Evolutionary conservation across 331 rosid species (phyloP).

Genomic region (Telfairia occidentalis): DNA sequence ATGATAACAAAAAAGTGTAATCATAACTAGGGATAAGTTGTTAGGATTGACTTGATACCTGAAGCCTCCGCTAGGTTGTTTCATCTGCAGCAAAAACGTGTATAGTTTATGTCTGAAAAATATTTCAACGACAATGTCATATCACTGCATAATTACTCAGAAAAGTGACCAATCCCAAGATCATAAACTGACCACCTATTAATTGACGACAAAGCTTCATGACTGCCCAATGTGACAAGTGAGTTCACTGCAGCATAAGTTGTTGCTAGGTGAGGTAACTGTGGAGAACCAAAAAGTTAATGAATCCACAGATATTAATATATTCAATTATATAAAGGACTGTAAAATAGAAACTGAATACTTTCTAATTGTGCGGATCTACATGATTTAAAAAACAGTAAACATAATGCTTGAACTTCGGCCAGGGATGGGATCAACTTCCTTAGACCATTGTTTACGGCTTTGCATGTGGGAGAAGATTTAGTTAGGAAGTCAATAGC

Average conservation of each 20-base stretch:
- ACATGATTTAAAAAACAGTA: background rate
- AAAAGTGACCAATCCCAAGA: background rate
- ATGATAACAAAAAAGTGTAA: slow-evolving; percentile 12
- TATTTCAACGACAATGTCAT: slow-evolving; percentile 14
- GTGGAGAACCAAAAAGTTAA: slow-evolving; percentile 23
- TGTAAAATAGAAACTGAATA: background rate
- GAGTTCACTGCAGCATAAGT: slow-evolving; percentile 90
- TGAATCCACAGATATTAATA: slow-evolving; percentile 2
- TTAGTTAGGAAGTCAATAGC: background rate
- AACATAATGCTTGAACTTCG: background rate
- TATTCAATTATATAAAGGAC: background rate
- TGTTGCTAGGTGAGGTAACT: slow-evolving; percentile 97
- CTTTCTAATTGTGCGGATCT: background rate
- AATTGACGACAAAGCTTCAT: slow-evolving; percentile 62
- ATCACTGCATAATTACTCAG: slow-evolving; percentile 14
- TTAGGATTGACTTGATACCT: slow-evolving; percentile 32
- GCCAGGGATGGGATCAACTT: background rate
- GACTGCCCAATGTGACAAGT: slow-evolving; percentile 69
- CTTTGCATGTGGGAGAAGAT: background rate
- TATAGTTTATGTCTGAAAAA: slow-evolving; percentile 47
- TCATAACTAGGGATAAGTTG: slow-evolving; percentile 1
- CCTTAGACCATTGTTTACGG: background rate
- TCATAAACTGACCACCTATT: slow-evolving; percentile 71
- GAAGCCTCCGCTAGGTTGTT: slow-evolving; percentile 73
- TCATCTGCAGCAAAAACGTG: slow-evolving; percentile 60